phyloP scores from a whole-genome alignment of 176 grass and related monocot species.

The Hordeum marinum region DNA sequence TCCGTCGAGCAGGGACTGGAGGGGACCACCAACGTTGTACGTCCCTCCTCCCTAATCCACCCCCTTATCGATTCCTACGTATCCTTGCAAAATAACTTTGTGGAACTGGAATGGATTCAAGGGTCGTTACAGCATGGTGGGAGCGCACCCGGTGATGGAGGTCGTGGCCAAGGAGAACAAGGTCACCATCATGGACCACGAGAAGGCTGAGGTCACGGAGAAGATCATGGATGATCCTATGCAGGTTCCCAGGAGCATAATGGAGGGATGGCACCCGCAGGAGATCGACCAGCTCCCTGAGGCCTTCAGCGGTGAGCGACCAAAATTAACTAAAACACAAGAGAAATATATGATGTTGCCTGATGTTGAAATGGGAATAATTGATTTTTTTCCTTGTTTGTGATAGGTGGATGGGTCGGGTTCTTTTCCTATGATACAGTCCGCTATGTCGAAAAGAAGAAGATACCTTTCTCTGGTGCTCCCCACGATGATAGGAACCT shows the following conservation, averaged over 20 bases:
- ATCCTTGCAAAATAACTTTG: background rate
- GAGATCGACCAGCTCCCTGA: conserved; percentile 56
- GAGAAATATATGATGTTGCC: background rate
- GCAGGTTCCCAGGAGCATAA: conserved; percentile 59
- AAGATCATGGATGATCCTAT: conserved; percentile 62
- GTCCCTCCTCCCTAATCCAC: background rate
- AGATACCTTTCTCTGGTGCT: conserved; percentile 64
- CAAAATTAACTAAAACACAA: background rate
- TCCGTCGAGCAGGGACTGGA: conserved; percentile 67
- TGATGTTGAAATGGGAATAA: conserved; percentile 2
- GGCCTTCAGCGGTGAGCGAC: conserved; percentile 40
- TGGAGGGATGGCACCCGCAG: conserved; percentile 65
- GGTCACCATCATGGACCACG: conserved; percentile 70
- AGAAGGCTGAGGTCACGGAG: conserved; percentile 46
- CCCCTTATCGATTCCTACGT: background rate
- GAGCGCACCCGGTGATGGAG: conserved; percentile 65
- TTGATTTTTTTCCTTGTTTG: background rate
- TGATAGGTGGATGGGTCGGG: conserved; percentile 77
- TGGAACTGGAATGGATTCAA: conserved; percentile 18
- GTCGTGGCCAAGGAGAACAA: conserved; percentile 59
- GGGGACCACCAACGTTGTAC: conserved; percentile 60
- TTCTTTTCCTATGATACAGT: conserved; percentile 90
- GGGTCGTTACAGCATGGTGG: conserved; percentile 73
- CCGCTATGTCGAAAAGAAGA: conserved; percentile 85
- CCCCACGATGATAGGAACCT: conserved; percentile 69